A percentile compares a stretch with the other conserved stretches of the same genome.
Evolutionary conservation across 148 eudicot species (phyloP).

Genomic region (Silene latifolia): DNA sequence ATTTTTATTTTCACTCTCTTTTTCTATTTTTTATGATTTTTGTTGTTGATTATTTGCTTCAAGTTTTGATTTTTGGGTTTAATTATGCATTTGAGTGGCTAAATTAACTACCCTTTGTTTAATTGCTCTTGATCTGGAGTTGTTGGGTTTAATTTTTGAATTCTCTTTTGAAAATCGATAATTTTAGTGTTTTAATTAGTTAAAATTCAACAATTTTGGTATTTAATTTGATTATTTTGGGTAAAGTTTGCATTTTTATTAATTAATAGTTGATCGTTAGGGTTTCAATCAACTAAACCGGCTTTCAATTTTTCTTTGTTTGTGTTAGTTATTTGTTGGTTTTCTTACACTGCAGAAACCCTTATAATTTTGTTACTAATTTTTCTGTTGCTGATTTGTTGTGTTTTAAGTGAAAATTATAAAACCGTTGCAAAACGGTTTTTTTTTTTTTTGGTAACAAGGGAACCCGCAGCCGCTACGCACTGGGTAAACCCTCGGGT

Average conservation of each 20-base stretch:
- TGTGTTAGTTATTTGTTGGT: background rate
- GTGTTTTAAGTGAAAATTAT: background rate
- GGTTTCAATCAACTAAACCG: no score
- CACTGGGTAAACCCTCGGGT: no score
- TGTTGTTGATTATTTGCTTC: no score
- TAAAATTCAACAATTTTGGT: background rate
- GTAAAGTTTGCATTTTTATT: background rate
- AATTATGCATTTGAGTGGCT: background rate
- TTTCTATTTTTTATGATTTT: no score
- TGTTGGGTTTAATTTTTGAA: slow-evolving; percentile 10
- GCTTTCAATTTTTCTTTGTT: no score
- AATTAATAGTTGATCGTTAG: background rate
- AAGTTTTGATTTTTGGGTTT: background rate
- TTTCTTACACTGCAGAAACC: background rate
- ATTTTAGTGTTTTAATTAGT: no score
- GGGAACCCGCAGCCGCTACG: no score
- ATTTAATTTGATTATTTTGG: background rate
- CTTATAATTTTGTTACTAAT: background rate
- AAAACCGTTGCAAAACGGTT: background rate
- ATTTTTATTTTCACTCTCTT: background rate
- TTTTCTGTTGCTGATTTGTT: background rate
- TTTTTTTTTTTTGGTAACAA: no score
- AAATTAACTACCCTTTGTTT: slow-evolving; percentile 1
- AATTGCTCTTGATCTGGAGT: background rate
- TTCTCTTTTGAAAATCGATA: background rate